Evolutionary conservation across 2,329 filamentous ascomycete genomes (phyloP).

Genomic region (Ceratocystis destructans): DNA sequence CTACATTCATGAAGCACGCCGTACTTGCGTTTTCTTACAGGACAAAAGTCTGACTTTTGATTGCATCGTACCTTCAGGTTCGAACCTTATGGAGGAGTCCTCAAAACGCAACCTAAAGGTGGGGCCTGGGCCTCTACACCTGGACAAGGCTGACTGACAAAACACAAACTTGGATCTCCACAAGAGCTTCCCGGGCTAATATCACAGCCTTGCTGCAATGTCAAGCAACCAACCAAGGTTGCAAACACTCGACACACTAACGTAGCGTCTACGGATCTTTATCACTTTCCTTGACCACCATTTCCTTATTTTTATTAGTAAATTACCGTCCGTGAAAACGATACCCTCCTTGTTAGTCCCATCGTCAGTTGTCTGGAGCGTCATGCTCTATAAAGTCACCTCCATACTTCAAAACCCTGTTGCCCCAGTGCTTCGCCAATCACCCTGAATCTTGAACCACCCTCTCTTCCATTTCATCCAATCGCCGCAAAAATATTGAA

Average conservation of each 20-base stretch:
- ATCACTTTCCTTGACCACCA: neutral
- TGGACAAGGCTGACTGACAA: constrained; percentile 7
- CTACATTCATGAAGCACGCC: too few species aligned
- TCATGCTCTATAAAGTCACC: neutral
- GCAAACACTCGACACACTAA: neutral
- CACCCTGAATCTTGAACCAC: neutral
- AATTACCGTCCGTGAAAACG: neutral
- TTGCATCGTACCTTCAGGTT: neutral
- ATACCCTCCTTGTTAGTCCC: neutral
- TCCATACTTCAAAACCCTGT: neutral
- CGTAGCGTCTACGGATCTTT: neutral
- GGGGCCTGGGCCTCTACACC: neutral
- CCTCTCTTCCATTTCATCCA: neutral
- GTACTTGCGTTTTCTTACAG: too few species aligned
- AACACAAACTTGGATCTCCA: neutral
- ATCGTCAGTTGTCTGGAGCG: neutral
- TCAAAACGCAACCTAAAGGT: neutral
- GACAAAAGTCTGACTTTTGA: too few species aligned
- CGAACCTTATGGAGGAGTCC: neutral
- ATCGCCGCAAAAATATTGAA: neutral
- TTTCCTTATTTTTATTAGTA: neutral
- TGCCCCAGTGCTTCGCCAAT: constrained; percentile 3
- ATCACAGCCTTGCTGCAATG: constrained; percentile 6
- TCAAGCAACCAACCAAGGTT: neutral
- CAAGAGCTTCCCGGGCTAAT: neutral